phyloP scores from a whole-genome alignment of 2,329 filamentous ascomycete genomes.

The Aspergillus hiratsukae region DNA sequence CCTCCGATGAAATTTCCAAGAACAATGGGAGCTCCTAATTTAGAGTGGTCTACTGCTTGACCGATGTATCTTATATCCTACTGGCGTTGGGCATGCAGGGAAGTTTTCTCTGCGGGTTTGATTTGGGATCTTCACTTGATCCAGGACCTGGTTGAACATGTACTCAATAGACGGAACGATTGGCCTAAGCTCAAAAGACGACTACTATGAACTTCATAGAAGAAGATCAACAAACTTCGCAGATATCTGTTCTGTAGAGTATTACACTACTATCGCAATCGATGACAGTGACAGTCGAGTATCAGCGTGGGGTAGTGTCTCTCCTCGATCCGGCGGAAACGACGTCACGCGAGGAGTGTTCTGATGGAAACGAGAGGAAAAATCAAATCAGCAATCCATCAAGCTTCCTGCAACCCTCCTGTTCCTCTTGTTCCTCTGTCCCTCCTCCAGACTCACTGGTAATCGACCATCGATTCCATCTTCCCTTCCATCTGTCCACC shows the following conservation, averaged over 20 bases:
- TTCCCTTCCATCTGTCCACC: background rate
- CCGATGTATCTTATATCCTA: conserved; percentile 9
- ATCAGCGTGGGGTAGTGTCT: background rate
- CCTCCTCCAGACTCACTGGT: background rate
- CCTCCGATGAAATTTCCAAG: conserved; percentile 1
- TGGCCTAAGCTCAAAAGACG: background rate
- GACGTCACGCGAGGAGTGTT: conserved; percentile 23
- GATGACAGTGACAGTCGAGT: background rate
- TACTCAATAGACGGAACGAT: conserved; percentile 25
- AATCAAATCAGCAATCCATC: background rate
- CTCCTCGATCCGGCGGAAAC: conserved; percentile 12
- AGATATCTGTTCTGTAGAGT: conserved; percentile 5
- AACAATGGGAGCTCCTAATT: background rate
- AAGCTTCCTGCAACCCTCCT: background rate
- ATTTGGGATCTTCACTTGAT: conserved; percentile 11
- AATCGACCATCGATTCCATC: conserved; percentile 1
- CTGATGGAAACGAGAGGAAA: conserved; percentile 1
- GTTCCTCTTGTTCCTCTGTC: background rate
- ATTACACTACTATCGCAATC: background rate
- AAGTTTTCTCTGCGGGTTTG: conserved; percentile 7
- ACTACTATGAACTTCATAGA: background rate
- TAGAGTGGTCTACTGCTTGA: conserved; percentile 1
- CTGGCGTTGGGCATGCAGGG: conserved; percentile 13
- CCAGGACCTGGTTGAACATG: conserved; percentile 15
- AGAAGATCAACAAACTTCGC: background rate